These are phyloP conservation scores for Chaetomiaceae sp. DNA, from an alignment of 2,329 filamentous ascomycete genomes.

Conservation along the genomic window DNA sequence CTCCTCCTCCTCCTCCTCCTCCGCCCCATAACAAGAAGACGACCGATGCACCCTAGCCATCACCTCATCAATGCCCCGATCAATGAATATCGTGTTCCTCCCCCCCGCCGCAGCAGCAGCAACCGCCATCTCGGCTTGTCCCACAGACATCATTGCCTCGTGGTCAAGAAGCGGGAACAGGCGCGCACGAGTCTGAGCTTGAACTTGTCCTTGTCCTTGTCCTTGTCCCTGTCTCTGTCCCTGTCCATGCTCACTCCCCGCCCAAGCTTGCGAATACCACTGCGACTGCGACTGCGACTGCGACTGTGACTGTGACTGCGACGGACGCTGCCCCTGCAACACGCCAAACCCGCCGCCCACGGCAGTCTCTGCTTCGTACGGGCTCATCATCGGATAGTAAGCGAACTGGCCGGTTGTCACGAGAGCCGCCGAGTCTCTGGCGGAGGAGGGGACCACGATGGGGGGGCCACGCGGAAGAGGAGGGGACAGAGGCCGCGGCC, in stretches of 20 bases:
- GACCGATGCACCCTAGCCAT: neutral
- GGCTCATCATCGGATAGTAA: slow-evolving; percentile 18
- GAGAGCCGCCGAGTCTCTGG: neutral
- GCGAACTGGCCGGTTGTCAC: neutral
- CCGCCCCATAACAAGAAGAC: slow-evolving; percentile 9
- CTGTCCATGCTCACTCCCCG: too few species aligned
- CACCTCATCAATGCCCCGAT: slow-evolving; percentile 10
- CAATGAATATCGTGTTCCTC: slow-evolving; percentile 16
- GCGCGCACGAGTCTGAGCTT: neutral
- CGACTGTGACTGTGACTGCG: too few species aligned
- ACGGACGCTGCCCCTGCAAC: too few species aligned
- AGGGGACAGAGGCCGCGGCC: neutral
- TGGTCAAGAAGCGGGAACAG: slow-evolving; percentile 3
- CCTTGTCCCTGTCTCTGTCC: neutral
- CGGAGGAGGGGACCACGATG: too few species aligned
- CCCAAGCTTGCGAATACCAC: too few species aligned
- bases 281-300: too few species aligned
- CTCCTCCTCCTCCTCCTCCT: neutral
- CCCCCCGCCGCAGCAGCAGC: neutral
- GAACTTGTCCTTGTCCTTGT: too few species aligned
- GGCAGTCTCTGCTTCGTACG: slow-evolving; percentile 17
- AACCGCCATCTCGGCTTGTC: slow-evolving; percentile 11
- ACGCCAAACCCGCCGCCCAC: too few species aligned
- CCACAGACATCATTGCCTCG: slow-evolving; percentile 9
- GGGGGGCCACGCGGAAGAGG: too few species aligned